A percentile compares a stretch with the other conserved stretches of the same genome.
These are phyloP conservation scores for Bathelium albidoporum DNA, from an alignment of 495 filamentous ascomycete genomes.

Conservation along the genomic window DNA sequence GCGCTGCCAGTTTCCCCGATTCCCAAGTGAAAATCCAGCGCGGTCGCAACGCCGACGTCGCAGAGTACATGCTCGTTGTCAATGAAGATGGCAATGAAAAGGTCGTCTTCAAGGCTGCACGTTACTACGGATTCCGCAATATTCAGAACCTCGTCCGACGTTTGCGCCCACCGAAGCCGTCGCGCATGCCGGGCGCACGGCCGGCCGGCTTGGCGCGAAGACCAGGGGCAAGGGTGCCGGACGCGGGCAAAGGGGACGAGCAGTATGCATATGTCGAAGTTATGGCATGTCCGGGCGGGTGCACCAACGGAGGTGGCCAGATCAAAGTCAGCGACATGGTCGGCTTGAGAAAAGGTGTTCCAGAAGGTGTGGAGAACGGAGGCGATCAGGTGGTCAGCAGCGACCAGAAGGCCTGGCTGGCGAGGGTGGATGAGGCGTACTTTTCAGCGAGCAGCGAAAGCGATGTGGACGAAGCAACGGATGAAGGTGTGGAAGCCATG, in stretches of 20 bases:
- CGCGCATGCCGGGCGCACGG: slow-evolving; percentile 66
- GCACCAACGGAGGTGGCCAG: slow-evolving; percentile 94
- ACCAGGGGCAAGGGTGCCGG: slow-evolving; percentile 25
- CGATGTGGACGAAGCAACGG: slow-evolving; percentile 25
- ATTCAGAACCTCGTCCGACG: slow-evolving; percentile 93
- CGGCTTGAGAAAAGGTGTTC: slow-evolving; percentile 21
- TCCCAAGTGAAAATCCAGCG: slow-evolving; percentile 56
- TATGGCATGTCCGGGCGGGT: slow-evolving; percentile 97
- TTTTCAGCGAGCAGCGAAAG: slow-evolving; percentile 62
- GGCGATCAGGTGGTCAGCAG: slow-evolving; percentile 38
- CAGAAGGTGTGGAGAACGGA: slow-evolving; percentile 21
- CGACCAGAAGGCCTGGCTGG: slow-evolving; percentile 77
- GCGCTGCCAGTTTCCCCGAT: slow-evolving; percentile 50
- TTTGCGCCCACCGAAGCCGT: slow-evolving; percentile 66
- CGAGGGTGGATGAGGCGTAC: slow-evolving; percentile 84
- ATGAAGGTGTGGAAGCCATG: slow-evolving; percentile 14
- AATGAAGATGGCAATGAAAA: slow-evolving; percentile 35
- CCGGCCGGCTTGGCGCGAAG: slow-evolving; percentile 35
- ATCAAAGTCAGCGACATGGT: slow-evolving; percentile 72
- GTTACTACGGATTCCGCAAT: slow-evolving; percentile 95
- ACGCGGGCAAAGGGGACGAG: slow-evolving; percentile 27
- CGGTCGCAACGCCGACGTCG: slow-evolving; percentile 82
- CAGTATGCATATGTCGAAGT: slow-evolving; percentile 91
- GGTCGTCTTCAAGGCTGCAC: slow-evolving; percentile 63
- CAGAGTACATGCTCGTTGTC: slow-evolving; percentile 61